These are phyloP conservation scores for Madurella fahalii DNA, from an alignment of 2,329 filamentous ascomycete species.

Conservation along the genomic window DNA sequence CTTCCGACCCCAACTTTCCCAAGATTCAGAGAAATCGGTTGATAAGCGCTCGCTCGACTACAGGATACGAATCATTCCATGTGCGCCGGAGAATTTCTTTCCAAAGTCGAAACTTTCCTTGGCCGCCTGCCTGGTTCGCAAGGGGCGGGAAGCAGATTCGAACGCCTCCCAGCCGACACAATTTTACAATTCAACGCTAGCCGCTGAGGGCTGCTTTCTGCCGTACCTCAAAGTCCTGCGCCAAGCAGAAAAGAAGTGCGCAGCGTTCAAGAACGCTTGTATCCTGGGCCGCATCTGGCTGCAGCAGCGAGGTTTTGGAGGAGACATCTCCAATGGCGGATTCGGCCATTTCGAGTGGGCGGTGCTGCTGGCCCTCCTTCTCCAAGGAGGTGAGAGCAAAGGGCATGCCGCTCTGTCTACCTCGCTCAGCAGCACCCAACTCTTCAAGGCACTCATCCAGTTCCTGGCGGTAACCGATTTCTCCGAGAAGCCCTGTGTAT, in stretches of 20 bases:
- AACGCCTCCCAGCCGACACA: constrained; percentile 57
- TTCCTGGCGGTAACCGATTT: constrained; percentile 75
- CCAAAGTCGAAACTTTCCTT: constrained; percentile 66
- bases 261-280: constrained; percentile 77
- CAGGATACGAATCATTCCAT: constrained; percentile 72
- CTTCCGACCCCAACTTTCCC: constrained; percentile 37
- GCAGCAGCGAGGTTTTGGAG: constrained; percentile 75
- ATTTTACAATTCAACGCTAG: constrained; percentile 84
- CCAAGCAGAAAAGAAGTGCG: constrained; percentile 62
- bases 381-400: constrained; percentile 71
- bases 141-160: constrained; percentile 42
- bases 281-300: constrained; percentile 86
- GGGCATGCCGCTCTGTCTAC: constrained; percentile 69
- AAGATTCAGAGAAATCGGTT: constrained; percentile 25
- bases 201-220: constrained; percentile 69
- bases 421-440: constrained; percentile 83
- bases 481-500: constrained; percentile 58
- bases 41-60: constrained; percentile 40
- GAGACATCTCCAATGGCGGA: constrained; percentile 67
- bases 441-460: constrained; percentile 93
- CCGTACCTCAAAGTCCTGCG: constrained; percentile 74
- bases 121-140: constrained; percentile 65
- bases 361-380: constrained; percentile 70
- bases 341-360: constrained; percentile 95
- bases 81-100: constrained; percentile 66